These are phyloP conservation scores for Termitomyces bulborhizus DNA, from an alignment of 768 basidiomycete genomes.

Conservation along the genomic window DNA sequence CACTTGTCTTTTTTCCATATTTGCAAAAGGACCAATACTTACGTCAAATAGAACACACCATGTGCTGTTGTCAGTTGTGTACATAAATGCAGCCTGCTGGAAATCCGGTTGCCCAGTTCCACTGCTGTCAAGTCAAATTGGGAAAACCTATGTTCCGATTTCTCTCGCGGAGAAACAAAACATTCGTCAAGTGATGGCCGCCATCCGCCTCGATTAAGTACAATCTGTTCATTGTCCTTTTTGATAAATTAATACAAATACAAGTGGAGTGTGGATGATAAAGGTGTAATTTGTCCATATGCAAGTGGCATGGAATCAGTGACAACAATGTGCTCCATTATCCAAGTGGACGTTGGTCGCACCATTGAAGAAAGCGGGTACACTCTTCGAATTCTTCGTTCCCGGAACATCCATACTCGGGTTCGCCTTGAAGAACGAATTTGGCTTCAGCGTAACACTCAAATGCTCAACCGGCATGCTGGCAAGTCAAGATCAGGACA, in stretches of 20 bases:
- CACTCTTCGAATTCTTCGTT: conserved; percentile 54
- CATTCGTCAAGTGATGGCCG: no score
- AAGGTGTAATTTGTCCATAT: no score
- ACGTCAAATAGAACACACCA: not conserved
- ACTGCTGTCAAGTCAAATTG: no score
- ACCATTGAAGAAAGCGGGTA: conserved; percentile 44
- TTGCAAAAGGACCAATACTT: not conserved
- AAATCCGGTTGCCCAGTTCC: no score
- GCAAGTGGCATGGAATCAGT: not conserved
- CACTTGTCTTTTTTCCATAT: not conserved
- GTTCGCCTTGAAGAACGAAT: conserved; percentile 79
- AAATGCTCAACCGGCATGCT: conserved; percentile 84
- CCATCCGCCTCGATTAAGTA: no score
- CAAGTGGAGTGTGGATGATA: no score
- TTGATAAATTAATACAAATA: no score
- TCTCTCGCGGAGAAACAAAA: no score
- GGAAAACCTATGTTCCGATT: no score
- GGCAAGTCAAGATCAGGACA: conserved; percentile 1
- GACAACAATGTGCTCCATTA: conserved; percentile 10
- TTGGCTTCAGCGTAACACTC: conserved; percentile 69
- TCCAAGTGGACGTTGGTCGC: conserved; percentile 1
- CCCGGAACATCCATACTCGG: conserved; percentile 89
- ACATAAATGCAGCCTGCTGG: not conserved
- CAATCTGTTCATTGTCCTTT: no score
- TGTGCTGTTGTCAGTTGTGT: not conserved